phyloP scores from a whole-genome alignment of 1,284 basidiomycete genomes.

The Somion occarium region DNA sequence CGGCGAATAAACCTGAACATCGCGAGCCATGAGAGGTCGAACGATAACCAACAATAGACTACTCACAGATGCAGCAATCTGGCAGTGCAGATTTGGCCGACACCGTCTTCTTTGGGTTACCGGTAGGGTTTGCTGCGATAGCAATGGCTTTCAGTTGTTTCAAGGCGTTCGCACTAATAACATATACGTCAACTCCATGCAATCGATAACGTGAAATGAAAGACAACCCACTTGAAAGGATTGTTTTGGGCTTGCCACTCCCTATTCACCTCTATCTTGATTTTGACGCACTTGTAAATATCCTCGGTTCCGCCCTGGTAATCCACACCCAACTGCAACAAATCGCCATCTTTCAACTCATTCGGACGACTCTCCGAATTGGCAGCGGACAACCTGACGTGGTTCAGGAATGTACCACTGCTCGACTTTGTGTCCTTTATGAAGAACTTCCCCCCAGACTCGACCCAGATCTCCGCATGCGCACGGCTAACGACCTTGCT shows the following conservation, averaged over 20 bases:
- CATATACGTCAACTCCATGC: constrained; percentile 5
- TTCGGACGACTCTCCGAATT: constrained; percentile 78
- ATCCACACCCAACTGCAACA: constrained; percentile 95
- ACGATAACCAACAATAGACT: background rate
- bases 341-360: constrained; percentile 89
- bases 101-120: constrained; percentile 28
- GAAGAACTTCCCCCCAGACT: constrained; percentile 64
- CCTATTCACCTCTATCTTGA: constrained; percentile 85
- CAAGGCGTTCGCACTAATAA: constrained; percentile 65
- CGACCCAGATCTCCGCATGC: constrained; percentile 94
- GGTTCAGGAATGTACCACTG: constrained; percentile 95
- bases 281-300: constrained; percentile 97
- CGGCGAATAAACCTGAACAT: constrained; percentile 79
- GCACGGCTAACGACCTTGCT: constrained; percentile 93
- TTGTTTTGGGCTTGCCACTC: constrained; percentile 90
- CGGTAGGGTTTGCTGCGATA: constrained; percentile 25
- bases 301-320: constrained; percentile 98
- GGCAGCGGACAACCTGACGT: constrained; percentile 83
- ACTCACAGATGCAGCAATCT: constrained; percentile 92
- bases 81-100: constrained; percentile 57
- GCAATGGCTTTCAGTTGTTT: constrained; percentile 78
- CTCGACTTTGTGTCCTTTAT: constrained; percentile 91
- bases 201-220: constrained; percentile 5
- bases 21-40: constrained; percentile 1
- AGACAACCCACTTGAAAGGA: constrained; percentile 84